These are phyloP conservation scores for Mortierella claussenii DNA, from an alignment of 192 early-diverging fungal species.

Conservation along the genomic window DNA sequence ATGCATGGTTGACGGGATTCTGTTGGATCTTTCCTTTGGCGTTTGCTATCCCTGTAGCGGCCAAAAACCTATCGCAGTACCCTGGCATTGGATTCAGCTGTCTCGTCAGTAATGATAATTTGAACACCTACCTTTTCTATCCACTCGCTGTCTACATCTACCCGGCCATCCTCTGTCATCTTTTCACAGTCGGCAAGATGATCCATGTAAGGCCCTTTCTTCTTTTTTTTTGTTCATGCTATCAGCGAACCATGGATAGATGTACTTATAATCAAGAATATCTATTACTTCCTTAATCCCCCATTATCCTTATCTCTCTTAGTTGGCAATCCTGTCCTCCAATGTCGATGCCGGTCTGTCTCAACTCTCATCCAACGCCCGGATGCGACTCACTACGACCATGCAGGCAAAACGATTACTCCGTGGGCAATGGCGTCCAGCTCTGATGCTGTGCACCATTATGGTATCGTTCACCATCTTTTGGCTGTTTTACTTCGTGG, in stretches of 20 bases:
- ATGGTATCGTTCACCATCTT: slow-evolving; percentile 28
- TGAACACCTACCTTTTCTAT: slow-evolving; percentile 48
- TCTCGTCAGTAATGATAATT: slow-evolving; percentile 19
- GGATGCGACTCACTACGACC: slow-evolving; percentile 21
- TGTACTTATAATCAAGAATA: too few relatives aligned
- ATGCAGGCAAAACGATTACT: slow-evolving; percentile 47
- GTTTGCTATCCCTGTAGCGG: slow-evolving; percentile 47
- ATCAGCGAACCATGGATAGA: too few relatives aligned
- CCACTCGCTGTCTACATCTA: slow-evolving; percentile 47
- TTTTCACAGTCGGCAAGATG: slow-evolving; percentile 36
- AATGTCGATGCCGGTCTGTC: slow-evolving; percentile 30
- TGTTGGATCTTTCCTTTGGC: slow-evolving; percentile 46
- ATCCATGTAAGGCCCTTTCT: slow-evolving; percentile 18
- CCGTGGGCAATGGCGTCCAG: slow-evolving; percentile 51
- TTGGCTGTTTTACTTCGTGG: slow-evolving; percentile 50
- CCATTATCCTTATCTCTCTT: not conserved
- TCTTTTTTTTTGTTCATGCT: too few relatives aligned
- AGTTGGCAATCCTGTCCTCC: slow-evolving; percentile 36
- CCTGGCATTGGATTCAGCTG: slow-evolving; percentile 50
- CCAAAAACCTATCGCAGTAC: slow-evolving; percentile 26
- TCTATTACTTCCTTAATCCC: not conserved
- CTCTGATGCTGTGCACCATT: slow-evolving; percentile 29
- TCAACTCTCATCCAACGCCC: slow-evolving; percentile 17
- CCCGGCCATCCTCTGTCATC: slow-evolving; percentile 31
- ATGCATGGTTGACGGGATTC: slow-evolving; percentile 28